Base-by-base conservation (phyloP, 192 early-diverging fungal species). In the Tieghemiomyces parasiticus region DNA sequence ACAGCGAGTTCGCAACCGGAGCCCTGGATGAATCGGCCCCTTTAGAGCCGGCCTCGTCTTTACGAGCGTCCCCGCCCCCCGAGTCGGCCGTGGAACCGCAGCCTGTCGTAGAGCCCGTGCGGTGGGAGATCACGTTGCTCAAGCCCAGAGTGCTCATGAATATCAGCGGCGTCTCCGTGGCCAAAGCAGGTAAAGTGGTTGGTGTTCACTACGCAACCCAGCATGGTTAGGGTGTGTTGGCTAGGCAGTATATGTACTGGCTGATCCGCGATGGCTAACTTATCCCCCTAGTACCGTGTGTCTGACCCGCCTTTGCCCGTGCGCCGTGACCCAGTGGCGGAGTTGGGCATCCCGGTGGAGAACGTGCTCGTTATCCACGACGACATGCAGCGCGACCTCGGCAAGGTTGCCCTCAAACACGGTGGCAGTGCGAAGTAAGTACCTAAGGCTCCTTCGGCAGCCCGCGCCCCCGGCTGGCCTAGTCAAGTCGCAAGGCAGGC, bases 121-220 rank as follows among this genome's bases (percentile, higher is more conserved):
- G 68, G 1, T 60, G 77, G 1, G 63, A 65, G 26, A 33, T 87
- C 1, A 74, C 74, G 1, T 69, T 89, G 22, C 56, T 86, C 30
- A 87, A 87, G 61, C 82, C 87, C 13, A 54, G 70, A 28, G 63
- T 73, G 26, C 67, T 77, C 31, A 89, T 89, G 84, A 89, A 89
- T 62, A 44, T 82, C n/a, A 75, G 73, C 64, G 87, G 87, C 13
- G 61, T 66, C 25, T 68, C 71, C 10, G 80, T 89, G 4, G 67
- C 66, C 20, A 74, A 75, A 65, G 84, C 82, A 63, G 76, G 83
- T 85, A 69, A 63, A 61, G 38, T 44, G 38, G 38, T 19, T 44
- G 16, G 8, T 44, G 38, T 44, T 44, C 8, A 16, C 16, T 8
- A 8, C 8, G 38, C 38, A 8, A 44, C 16, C 16, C 16, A 44